Base-by-base conservation (phyloP, 2,329 filamentous ascomycete species). In the Cladorrhinum sp. region DNA sequence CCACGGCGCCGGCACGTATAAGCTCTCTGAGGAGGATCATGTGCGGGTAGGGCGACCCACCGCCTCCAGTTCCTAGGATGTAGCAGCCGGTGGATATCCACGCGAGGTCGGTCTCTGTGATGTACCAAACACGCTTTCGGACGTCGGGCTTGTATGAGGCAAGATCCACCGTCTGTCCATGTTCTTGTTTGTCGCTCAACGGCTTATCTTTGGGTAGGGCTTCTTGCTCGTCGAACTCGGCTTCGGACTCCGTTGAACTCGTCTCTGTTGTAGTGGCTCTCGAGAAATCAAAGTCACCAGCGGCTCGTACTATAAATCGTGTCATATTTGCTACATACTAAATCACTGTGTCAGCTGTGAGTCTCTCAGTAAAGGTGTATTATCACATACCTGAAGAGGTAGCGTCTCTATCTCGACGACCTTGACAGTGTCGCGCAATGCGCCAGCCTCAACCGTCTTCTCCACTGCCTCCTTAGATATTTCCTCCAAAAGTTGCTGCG, bases 1-100 rank as follows among this genome's bases (percentile, higher is more conserved):
- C 78, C 0, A 75, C 74, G 5, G 78, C 79, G 0, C 83, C 83
- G 3, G 72, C 71, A 3, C 79, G 77, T 6, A 86, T 74, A 60
- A 81, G 79, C 49, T 80, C 73, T 7, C 80, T 75, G 8, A 85
- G 73, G 6, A 79, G 79, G 16, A 85, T 73, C 73, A 81, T 79
- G 27, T 76, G 72, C 1, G 80, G 70, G 63, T 83, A 84, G 1
- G 83, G 81, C 2, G 77, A 80, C 1, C 84, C 84, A 20, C 85
- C 84, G 5, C 85, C 84, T 20, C 84, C 85, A 0, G 83, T 85
- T 1, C 83, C 85, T 0, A 88, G 76, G 55, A 88, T 82, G 63
- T 85, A 85, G 67, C 83, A 85, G 1, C 85, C 85, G 7, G 77
- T 81, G 0, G 81, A 72, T 32, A 87, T 81, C 74, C 81, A 87